These are phyloP conservation scores for Wallacemonas rigidus DNA, from an alignment of 208 protist species.

Conservation along the genomic window DNA sequence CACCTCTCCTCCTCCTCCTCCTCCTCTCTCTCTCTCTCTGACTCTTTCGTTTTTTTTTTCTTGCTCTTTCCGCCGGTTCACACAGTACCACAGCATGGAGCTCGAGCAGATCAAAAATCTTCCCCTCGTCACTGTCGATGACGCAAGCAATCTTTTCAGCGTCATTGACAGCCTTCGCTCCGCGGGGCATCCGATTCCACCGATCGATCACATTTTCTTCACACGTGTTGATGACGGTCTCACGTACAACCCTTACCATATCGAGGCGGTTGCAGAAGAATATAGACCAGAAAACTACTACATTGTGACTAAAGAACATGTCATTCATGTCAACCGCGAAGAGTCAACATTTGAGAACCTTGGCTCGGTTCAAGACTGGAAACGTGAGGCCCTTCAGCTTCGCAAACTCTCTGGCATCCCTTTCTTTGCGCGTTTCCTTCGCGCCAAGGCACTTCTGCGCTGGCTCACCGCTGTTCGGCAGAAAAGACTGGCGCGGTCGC, in stretches of 20 bases:
- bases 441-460: constrained; percentile 41
- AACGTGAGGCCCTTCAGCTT: constrained; percentile 58
- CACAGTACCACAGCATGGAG: constrained; percentile 6
- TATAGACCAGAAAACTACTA: constrained; percentile 81
- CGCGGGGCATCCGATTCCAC: constrained; percentile 41
- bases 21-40: constrained; percentile 12
- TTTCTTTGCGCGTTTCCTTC: constrained; percentile 72
- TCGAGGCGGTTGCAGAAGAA: constrained; percentile 69
- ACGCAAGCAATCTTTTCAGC: constrained; percentile 50
- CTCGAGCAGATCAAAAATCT: constrained; percentile 19
- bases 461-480: constrained; percentile 37
- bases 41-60: constrained; percentile 19
- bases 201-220: constrained; percentile 86
- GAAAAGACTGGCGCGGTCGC: constrained; percentile 27
- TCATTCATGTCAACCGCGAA: constrained; percentile 71
- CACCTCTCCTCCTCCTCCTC: not conserved
- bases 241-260: constrained; percentile 82
- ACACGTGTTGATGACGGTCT: constrained; percentile 63
- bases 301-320: constrained; percentile 62
- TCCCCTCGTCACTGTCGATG: constrained; percentile 54
- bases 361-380: constrained; percentile 50
- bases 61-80: not conserved
- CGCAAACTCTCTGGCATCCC: constrained; percentile 37
- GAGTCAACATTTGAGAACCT: constrained; percentile 50
- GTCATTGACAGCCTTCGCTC: constrained; percentile 35